These are phyloP conservation scores for Achlya hypogyna DNA, from an alignment of 352 stramenopile species.

Conservation along the genomic window DNA sequence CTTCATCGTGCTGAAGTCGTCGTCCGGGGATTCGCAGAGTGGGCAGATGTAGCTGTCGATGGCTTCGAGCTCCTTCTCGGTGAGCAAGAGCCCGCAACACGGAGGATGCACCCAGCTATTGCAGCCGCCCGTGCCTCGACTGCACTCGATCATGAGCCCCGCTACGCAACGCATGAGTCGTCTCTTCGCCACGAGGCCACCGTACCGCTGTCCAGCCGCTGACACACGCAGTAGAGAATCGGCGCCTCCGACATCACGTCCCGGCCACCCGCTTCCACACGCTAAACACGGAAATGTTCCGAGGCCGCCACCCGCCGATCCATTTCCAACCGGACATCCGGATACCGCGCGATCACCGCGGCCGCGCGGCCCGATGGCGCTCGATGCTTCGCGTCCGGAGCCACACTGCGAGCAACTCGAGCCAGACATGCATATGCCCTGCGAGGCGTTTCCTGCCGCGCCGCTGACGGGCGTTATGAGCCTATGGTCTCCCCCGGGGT, in stretches of 20 bases:
- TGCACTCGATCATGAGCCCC: constrained; percentile 91
- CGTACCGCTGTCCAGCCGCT: constrained; percentile 64
- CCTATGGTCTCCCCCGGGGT: no score
- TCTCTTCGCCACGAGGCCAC: neutral
- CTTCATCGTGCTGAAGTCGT: constrained; percentile 55
- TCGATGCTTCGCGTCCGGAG: no score
- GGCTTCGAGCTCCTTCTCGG: constrained; percentile 74
- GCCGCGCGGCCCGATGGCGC: no score
- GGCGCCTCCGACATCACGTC: constrained; percentile 19
- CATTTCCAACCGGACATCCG: neutral
- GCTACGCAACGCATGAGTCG: constrained; percentile 20
- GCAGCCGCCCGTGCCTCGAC: constrained; percentile 79
- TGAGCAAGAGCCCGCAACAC: constrained; percentile 82
- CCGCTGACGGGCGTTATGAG: no score
- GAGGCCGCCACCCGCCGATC: neutral
- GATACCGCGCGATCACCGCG: no score
- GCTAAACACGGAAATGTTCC: constrained; percentile 15
- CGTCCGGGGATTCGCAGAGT: constrained; percentile 56
- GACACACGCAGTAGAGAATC: constrained; percentile 77
- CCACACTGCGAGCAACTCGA: no score
- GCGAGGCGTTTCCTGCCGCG: no score
- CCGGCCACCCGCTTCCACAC: neutral
- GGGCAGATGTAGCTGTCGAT: constrained; percentile 81
- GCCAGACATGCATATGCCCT: no score
- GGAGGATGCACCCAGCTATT: constrained; percentile 86